Percentiles rank a stretch among this genome's conserved stretches.
Conservation (phyloP, 2,329 filamentous ascomycete species). For the Helotiales sp. region DNA sequence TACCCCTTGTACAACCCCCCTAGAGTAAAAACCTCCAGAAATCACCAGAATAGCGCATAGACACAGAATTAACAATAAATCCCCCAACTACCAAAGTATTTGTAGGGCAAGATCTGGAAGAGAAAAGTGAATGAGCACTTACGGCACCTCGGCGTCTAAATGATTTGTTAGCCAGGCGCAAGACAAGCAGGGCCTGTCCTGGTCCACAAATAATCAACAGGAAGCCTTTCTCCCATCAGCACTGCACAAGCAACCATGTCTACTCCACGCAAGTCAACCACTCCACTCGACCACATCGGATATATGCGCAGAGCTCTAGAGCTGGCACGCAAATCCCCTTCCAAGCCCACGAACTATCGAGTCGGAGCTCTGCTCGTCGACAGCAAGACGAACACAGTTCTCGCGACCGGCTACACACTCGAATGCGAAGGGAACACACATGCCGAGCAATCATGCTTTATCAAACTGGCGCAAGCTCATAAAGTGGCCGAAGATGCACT, state of each 20-base stretch:
- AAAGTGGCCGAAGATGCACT: slow-evolving; percentile 60
- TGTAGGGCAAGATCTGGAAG: background rate
- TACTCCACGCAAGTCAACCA: background rate
- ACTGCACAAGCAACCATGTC: slow-evolving; percentile 16
- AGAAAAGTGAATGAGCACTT: too few species aligned
- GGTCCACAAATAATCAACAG: background rate
- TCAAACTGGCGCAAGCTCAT: slow-evolving; percentile 66
- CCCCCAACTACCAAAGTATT: too few species aligned
- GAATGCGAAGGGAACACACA: slow-evolving; percentile 94
- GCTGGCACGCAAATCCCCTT: slow-evolving; percentile 79
- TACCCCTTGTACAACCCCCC: too few species aligned
- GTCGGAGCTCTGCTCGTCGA: slow-evolving; percentile 89
- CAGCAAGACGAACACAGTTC: slow-evolving; percentile 58
- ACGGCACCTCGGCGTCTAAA: background rate
- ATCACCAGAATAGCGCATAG: too few species aligned
- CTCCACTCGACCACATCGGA: slow-evolving; percentile 29
- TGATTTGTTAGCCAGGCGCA: background rate
- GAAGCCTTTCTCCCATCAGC: slow-evolving; percentile 6
- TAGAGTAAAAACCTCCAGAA: too few species aligned
- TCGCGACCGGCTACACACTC: slow-evolving; percentile 87
- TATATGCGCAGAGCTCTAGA: slow-evolving; percentile 75
- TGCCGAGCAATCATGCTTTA: slow-evolving; percentile 89
- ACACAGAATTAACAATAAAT: too few species aligned
- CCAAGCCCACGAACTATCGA: slow-evolving; percentile 88
- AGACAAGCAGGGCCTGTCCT: background rate